Percentiles rank a stretch among this genome's conserved stretches.
Conservation (phyloP, 2,329 filamentous ascomycete species). For the Aspergillus novofumigatus region DNA sequence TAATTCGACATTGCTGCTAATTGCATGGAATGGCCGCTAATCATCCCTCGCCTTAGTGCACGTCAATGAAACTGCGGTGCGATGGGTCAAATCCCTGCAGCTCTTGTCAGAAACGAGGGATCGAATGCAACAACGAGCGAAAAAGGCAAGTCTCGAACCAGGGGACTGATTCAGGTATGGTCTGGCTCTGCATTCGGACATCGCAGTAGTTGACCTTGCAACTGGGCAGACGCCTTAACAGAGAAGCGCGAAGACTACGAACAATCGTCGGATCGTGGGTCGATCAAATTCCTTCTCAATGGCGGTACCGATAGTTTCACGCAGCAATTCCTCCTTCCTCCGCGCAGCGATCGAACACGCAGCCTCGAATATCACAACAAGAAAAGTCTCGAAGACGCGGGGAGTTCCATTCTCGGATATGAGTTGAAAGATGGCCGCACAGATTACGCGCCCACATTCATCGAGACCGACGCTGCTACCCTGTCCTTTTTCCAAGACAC, state of each 20-base stretch:
- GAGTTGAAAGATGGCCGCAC: constrained; percentile 11
- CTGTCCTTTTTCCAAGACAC: constrained; percentile 33
- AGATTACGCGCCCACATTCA: constrained; percentile 16
- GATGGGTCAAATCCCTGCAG: constrained; percentile 43
- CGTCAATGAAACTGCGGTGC: constrained; percentile 46
- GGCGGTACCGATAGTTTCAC: constrained; percentile 45
- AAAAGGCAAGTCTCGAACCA: constrained; percentile 14
- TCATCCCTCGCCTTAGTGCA: constrained; percentile 32
- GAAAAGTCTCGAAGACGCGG: constrained; percentile 21
- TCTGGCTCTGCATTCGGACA: too few relatives aligned
- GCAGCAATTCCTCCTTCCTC: constrained; percentile 42
- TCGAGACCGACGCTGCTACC: constrained; percentile 22
- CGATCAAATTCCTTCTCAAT: constrained; percentile 46
- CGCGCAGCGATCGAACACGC: constrained; percentile 34
- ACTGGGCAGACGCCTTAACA: constrained; percentile 13
- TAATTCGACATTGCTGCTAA: constrained; percentile 17
- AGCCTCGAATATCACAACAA: constrained; percentile 35
- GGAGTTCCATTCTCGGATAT: constrained; percentile 16
- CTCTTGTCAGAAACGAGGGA: constrained; percentile 41
- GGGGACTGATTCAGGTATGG: constrained; percentile 18
- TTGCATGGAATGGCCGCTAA: constrained; percentile 1
- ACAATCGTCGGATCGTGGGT: constrained; percentile 40
- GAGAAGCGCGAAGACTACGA: constrained; percentile 24
- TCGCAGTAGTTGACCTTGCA: not conserved
- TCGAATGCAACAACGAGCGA: constrained; percentile 37